Evolutionary conservation across 441 rosid species (phyloP).

Genomic region (Theobroma grandiflorum): DNA sequence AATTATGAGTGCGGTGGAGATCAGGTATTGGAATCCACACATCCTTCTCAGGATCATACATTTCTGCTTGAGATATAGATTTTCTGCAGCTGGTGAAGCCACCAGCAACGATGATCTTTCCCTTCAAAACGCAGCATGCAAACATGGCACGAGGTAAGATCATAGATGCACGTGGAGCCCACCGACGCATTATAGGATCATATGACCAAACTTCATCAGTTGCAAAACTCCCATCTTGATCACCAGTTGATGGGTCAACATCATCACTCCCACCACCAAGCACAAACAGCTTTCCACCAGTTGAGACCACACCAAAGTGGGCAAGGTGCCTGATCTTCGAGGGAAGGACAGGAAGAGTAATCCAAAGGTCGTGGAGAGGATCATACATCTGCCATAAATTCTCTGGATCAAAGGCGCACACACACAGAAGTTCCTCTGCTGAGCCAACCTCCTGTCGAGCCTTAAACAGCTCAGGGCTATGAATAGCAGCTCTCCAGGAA

Average conservation of each 20-base stretch:
- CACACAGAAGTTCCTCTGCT: conserved; percentile 75
- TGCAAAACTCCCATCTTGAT: conserved; percentile 92
- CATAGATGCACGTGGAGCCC: conserved; percentile 77
- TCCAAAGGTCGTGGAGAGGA: conserved; percentile 80
- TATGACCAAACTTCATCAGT: conserved; percentile 94
- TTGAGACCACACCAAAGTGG: conserved; percentile 79
- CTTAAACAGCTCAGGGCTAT: conserved; percentile 71
- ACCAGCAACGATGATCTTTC: conserved; percentile 89
- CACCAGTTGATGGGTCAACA: conserved; percentile 90
- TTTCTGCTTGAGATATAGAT: conserved; percentile 89
- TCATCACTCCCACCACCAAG: conserved; percentile 97
- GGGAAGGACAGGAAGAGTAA: conserved; percentile 88
- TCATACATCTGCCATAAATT: conserved; percentile 95
- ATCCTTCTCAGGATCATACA: conserved; percentile 83
- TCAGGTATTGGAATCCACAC: conserved; percentile 82
- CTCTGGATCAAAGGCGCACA: conserved; percentile 91
- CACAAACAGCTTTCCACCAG: conserved; percentile 75
- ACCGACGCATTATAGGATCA: conserved; percentile 68
- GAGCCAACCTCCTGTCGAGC: conserved; percentile 81
- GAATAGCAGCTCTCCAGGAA: conserved; percentile 84
- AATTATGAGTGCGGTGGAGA: conserved; percentile 82
- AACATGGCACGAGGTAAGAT: conserved; percentile 97
- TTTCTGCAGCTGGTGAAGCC: conserved; percentile 93
- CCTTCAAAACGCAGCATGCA: conserved; percentile 84
- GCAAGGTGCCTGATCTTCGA: conserved; percentile 85